Percentiles rank a stretch among this genome's conserved stretches.
phyloP scores from a whole-genome alignment of 1,139 yeast species.

The Wickerhamiella pararugosa region DNA sequence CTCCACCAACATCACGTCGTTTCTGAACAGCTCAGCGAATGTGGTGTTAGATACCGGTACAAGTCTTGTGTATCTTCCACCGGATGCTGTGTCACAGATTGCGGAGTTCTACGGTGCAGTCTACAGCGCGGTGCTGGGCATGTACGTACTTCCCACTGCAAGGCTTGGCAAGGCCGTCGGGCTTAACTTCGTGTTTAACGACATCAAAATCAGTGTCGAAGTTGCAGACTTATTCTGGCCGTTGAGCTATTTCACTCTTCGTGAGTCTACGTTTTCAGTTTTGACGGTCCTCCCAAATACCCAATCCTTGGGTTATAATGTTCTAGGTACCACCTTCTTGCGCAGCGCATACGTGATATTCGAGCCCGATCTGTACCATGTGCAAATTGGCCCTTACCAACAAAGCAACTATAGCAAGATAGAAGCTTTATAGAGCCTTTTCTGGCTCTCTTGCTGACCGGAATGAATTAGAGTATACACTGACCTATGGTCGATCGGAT shows the following conservation, averaged over 20 bases:
- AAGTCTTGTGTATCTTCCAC: conserved; percentile 38
- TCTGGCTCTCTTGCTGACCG: neutral
- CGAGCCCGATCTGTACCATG: conserved; percentile 38
- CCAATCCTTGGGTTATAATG: conserved; percentile 17
- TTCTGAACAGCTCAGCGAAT: conserved; percentile 16
- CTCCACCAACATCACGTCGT: conserved; percentile 13
- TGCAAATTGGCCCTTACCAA: conserved; percentile 43
- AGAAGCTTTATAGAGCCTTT: conserved; percentile 9
- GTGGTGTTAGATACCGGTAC: conserved; percentile 54
- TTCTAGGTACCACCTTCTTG: conserved; percentile 55
- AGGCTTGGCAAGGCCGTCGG: conserved; percentile 10
- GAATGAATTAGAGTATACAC: too few species aligned
- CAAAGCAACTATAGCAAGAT: conserved; percentile 13
- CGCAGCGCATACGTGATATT: conserved; percentile 57
- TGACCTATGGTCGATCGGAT: too few species aligned
- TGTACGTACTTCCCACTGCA: conserved; percentile 15
- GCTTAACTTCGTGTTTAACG: conserved; percentile 29
- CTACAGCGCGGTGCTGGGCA: conserved; percentile 18
- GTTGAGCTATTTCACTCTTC: conserved; percentile 16
- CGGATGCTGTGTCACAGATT: conserved; percentile 25
- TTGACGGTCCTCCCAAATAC: conserved; percentile 19
- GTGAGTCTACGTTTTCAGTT: conserved; percentile 19
- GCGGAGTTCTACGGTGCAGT: conserved; percentile 29
- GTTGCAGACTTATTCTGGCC: conserved; percentile 26
- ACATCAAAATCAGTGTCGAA: conserved; percentile 32